Base-by-base conservation (phyloP, 495 filamentous ascomycete species). In the Pyronema omphalodes region DNA sequence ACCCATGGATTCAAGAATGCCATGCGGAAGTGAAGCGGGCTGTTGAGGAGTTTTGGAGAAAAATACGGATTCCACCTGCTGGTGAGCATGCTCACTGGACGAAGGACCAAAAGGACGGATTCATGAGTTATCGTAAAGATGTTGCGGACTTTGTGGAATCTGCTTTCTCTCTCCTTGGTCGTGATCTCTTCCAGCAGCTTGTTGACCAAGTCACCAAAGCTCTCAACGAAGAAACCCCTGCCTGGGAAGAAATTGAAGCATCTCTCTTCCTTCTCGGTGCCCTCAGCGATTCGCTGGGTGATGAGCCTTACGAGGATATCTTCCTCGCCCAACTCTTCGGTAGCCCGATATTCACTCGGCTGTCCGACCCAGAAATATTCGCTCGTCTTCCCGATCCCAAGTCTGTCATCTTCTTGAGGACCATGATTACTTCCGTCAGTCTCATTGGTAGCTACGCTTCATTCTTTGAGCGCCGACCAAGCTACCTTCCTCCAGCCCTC, bases 221-320 rank as follows among this genome's bases (percentile, higher is more conserved):
- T 18, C 70, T 91, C 1, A 57, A 70, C 23, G 44, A 69, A 66
- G 23, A 71, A 71, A 50, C 52, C 44, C 51, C 52, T 47, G 55
- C 57, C 44, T 98, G 88, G 87, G 69, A 75, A 18, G 78, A 82
- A 44, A 75, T 94, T 23, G 91, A 95, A 65, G 83, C 83, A 5
- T 76, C 81, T 0, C 70, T 86, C 36, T 94, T 84, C 66, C 88
- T 83, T 61, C 70, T 98, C 15, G 78, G 80, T 49, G 73, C 79
- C 52, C 70, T 94, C 29, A 76, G 83, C 8, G 89, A 93, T 60
- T 81, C 77, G 29, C 71, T 86, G 34, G 73, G 80, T 45, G 82
- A 86, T 23, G 80, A 83, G 41, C 62, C 70, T 33, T 69, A 73
- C 52, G 78, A 76, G 47, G 85, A 94, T 57, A 70, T 71, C n/a